A percentile compares a stretch with the other conserved stretches of the same genome.
Evolutionary conservation across 805 yeast species (phyloP).

Genomic region (Tetrapisispora pingtungensis): DNA sequence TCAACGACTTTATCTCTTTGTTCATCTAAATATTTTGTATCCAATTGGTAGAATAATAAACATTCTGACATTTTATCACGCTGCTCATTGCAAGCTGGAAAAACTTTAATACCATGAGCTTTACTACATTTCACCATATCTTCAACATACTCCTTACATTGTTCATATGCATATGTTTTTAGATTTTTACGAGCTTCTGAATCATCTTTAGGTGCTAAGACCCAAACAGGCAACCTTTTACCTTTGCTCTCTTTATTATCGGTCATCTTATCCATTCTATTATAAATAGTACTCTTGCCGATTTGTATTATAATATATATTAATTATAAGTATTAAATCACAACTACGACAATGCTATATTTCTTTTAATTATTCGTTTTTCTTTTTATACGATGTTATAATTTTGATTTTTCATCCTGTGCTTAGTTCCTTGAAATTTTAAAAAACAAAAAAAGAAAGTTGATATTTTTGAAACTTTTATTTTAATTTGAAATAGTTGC

Average conservation of each 20-base stretch:
- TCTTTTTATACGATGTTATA: neutral
- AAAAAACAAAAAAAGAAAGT: neutral
- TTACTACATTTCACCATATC: slow-evolving; percentile 59
- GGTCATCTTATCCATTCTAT: neutral
- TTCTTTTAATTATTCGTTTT: neutral
- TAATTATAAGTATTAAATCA: no score
- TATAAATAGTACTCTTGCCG: no score
- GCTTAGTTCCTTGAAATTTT: neutral
- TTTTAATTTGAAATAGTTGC: no score
- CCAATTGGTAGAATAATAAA: slow-evolving; percentile 48
- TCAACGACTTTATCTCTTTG: slow-evolving; percentile 57
- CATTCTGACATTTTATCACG: slow-evolving; percentile 54
- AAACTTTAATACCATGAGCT: slow-evolving; percentile 50
- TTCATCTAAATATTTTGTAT: slow-evolving; percentile 49
- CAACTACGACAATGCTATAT: no score
- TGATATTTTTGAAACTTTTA: no score
- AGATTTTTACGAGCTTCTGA: slow-evolving; percentile 61
- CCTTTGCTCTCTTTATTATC: neutral
- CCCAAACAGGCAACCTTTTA: slow-evolving; percentile 54
- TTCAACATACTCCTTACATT: slow-evolving; percentile 60
- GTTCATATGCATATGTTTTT: slow-evolving; percentile 53
- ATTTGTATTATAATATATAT: no score
- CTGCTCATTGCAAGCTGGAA: slow-evolving; percentile 54
- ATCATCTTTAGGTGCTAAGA: slow-evolving; percentile 67
- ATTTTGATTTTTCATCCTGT: neutral